Conservation (phyloP, 257 asterid genomes). For the Ocimum tenuiflorum region DNA sequence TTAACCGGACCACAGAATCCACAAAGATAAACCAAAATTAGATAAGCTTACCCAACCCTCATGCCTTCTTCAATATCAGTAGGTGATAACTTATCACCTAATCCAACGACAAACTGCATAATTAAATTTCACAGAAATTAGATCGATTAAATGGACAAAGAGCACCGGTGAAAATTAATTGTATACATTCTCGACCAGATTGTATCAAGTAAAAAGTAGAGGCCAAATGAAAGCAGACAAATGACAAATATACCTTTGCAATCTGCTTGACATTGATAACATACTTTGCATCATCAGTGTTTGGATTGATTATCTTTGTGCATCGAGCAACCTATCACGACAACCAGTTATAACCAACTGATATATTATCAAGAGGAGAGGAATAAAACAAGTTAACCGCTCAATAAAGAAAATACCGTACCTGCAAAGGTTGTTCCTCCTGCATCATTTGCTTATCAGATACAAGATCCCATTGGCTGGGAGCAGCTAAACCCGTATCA, state of each 20-base stretch:
- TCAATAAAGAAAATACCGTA: slow-evolving; percentile 20
- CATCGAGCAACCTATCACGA: slow-evolving; percentile 75
- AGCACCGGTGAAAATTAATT: neutral
- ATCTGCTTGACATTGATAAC: slow-evolving; percentile 72
- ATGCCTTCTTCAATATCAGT: slow-evolving; percentile 98
- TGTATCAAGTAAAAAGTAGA: neutral
- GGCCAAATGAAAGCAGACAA: neutral
- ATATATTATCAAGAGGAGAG: neutral
- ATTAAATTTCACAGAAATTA: slow-evolving; percentile 18
- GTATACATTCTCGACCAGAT: neutral
- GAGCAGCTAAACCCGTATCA: slow-evolving; percentile 96
- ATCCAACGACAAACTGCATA: slow-evolving; percentile 84
- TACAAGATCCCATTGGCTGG: slow-evolving; percentile 98
- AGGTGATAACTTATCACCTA: slow-evolving; percentile 92
- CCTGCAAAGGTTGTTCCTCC: slow-evolving; percentile 97
- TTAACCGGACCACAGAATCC: neutral
- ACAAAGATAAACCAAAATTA: neutral
- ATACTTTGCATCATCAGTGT: slow-evolving; percentile 76
- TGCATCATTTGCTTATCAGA: slow-evolving; percentile 99
- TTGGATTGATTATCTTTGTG: slow-evolving; percentile 78
- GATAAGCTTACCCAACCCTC: slow-evolving; percentile 72
- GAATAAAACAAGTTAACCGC: neutral
- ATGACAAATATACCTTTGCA: slow-evolving; percentile 15
- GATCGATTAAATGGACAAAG: neutral
- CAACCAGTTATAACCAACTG: neutral